Conservation (phyloP, 139 green algal genomes). For the Asterochloris sp. region DNA sequence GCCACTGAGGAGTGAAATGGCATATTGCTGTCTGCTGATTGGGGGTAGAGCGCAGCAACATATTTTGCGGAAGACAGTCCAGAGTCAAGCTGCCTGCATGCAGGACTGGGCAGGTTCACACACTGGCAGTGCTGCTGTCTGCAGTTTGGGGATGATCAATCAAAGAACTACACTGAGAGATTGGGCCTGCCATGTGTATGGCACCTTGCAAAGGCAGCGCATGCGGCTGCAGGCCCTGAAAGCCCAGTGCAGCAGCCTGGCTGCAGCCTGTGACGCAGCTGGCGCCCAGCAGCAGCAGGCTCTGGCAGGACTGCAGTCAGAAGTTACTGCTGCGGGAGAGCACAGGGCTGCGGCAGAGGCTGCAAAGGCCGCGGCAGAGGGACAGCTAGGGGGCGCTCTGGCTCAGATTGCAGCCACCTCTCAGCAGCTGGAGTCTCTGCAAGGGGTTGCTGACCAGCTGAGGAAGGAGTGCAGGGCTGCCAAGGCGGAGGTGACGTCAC, state of each 20-base stretch:
- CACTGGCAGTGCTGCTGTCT: background rate
- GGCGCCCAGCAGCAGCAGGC: slow-evolving; percentile 14
- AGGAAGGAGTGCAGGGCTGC: background rate
- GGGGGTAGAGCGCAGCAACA: background rate
- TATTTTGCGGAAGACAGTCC: background rate
- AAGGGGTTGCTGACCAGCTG: background rate
- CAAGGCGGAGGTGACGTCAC: background rate
- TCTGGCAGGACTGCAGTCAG: background rate
- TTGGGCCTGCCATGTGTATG: background rate
- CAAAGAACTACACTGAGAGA: background rate
- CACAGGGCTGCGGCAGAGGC: background rate
- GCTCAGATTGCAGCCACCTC: background rate
- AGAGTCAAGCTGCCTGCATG: background rate
- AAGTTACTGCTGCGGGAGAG: background rate
- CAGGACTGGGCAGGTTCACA: background rate
- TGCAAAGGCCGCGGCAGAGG: background rate
- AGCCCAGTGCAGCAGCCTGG: background rate
- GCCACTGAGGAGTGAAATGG: background rate
- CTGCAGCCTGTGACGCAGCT: slow-evolving; percentile 5
- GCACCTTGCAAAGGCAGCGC: background rate
- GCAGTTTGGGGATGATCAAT: background rate
- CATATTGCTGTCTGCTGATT: background rate
- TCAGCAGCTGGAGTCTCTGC: background rate
- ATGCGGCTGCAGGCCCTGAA: background rate
- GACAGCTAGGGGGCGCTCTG: background rate